phyloP scores from a whole-genome alignment of 306 rosid species.

The Prunus mira region DNA sequence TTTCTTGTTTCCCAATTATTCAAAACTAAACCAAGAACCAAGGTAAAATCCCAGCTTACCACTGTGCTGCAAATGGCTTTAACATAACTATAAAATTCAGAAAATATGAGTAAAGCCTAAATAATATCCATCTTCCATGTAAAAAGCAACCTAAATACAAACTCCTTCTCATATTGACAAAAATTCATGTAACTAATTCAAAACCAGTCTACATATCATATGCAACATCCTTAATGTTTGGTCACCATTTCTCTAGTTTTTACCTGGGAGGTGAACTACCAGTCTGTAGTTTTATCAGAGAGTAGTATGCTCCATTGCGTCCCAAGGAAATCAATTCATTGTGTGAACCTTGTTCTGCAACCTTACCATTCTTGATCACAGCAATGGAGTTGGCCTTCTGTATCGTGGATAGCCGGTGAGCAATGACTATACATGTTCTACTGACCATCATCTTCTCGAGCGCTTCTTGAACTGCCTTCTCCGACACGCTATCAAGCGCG shows the following conservation, averaged over 20 bases:
- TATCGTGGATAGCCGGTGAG: constrained; percentile 72
- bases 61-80: background rate
- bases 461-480: constrained; percentile 66
- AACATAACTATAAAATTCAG: background rate
- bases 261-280: constrained; percentile 36
- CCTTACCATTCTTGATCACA: constrained; percentile 69
- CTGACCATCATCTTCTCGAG: constrained; percentile 76
- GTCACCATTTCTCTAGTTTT: constrained; percentile 11
- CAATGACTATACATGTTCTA: constrained; percentile 73
- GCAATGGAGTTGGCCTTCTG: constrained; percentile 69
- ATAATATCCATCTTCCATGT: background rate
- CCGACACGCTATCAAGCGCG: constrained; percentile 90
- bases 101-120: background rate
- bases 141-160: background rate
- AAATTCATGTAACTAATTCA: background rate
- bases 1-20: too few species aligned
- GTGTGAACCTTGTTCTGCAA: constrained; percentile 78
- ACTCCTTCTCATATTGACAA: background rate
- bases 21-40: too few species aligned
- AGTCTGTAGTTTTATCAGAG: constrained; percentile 54
- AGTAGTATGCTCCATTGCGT: constrained; percentile 50
- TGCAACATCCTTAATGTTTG: background rate
- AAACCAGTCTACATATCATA: background rate
- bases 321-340: constrained; percentile 62
- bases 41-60: too few species aligned